These are phyloP conservation scores for Thalassiosira hispida DNA, from an alignment of 352 stramenopile species.

Conservation along the genomic window DNA sequence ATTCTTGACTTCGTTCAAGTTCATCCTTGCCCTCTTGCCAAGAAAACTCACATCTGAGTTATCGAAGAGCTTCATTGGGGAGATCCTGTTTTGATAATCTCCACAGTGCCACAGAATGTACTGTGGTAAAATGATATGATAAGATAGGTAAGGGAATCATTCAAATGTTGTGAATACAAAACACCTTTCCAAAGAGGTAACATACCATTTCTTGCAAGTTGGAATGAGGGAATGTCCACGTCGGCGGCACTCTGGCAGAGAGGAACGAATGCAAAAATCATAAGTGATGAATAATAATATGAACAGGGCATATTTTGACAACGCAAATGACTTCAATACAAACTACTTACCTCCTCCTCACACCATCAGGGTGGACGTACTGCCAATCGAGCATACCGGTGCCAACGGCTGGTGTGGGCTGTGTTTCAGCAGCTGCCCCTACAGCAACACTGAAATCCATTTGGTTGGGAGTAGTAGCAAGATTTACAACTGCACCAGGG, in stretches of 20 bases:
- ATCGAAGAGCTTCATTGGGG: conserved; percentile 30
- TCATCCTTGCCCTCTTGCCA: conserved; percentile 21
- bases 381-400: conserved; percentile 2
- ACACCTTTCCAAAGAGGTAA: no score
- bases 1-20: conserved; percentile 15
- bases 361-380: conserved; percentile 17
- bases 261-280: no score
- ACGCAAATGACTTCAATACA: no score
- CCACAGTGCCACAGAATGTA: conserved; percentile 39
- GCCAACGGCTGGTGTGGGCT: not conserved
- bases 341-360: no score
- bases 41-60: conserved; percentile 21
- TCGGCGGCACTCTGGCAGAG: conserved; percentile 19
- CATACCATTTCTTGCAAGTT: conserved; percentile 33
- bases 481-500: not conserved
- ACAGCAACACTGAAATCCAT: not conserved
- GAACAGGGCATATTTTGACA: no score
- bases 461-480: not conserved
- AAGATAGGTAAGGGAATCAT: no score
- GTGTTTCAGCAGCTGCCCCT: not conserved
- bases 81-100: conserved; percentile 23
- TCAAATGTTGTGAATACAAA: no score
- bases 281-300: no score
- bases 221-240: conserved; percentile 20
- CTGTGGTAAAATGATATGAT: no score